These are phyloP conservation scores for Ganoderma sinense DNA, from an alignment of 1,284 basidiomycete genomes.

Conservation along the genomic window DNA sequence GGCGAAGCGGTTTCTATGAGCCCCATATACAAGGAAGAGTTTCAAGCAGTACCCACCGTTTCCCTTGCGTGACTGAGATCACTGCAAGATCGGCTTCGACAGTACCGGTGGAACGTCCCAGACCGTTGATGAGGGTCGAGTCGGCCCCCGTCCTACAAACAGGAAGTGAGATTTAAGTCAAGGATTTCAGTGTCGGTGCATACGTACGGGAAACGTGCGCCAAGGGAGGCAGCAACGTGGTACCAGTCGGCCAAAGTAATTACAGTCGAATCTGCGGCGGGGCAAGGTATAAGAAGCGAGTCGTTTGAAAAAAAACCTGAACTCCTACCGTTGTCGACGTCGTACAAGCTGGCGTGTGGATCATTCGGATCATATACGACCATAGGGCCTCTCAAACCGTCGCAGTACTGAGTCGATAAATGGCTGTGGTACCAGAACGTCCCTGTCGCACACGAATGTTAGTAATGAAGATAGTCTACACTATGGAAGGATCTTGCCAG, in stretches of 20 bases:
- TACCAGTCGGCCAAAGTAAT: conserved; percentile 38
- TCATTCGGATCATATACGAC: conserved; percentile 52
- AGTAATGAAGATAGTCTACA: too few species aligned
- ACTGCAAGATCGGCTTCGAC: conserved; percentile 39
- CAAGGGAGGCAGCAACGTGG: conserved; percentile 27
- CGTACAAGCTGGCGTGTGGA: conserved; percentile 46
- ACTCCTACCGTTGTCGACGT: conserved; percentile 39
- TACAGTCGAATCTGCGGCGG: conserved; percentile 33
- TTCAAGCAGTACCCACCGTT: conserved; percentile 39
- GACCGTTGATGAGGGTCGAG: conserved; percentile 60
- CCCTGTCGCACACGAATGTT: conserved; percentile 13
- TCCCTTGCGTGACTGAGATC: conserved; percentile 39
- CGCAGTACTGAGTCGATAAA: conserved; percentile 41
- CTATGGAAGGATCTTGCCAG: conserved; percentile 32
- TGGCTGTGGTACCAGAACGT: conserved; percentile 37
- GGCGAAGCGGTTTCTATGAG: background rate
- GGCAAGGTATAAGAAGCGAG: too few species aligned
- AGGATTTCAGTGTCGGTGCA: background rate
- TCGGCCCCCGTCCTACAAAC: conserved; percentile 9
- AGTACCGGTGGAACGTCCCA: conserved; percentile 41
- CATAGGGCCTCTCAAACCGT: conserved; percentile 44
- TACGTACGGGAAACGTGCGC: conserved; percentile 28
- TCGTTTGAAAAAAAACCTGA: too few species aligned
- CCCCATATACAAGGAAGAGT: background rate
- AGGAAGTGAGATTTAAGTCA: background rate